phyloP scores from a whole-genome alignment of 768 basidiomycete species.

The Boletus pseudo-olivaceus region DNA sequence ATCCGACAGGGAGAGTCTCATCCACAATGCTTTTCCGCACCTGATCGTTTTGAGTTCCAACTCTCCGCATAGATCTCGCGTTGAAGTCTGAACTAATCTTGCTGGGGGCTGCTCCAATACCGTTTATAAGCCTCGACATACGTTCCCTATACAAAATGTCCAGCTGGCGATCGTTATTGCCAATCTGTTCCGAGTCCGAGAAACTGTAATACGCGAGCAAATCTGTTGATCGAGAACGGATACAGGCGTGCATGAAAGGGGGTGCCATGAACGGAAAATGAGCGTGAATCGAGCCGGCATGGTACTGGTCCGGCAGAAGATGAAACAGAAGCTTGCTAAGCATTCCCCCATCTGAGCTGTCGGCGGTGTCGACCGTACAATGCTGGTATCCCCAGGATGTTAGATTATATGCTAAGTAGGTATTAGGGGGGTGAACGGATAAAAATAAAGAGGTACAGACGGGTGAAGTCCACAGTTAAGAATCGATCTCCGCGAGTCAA shows the following conservation, averaged over 20 bases:
- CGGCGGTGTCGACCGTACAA: conserved; percentile 56
- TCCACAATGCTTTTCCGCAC: conserved; percentile 14
- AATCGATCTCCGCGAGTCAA: conserved; percentile 78
- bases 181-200: conserved; percentile 41
- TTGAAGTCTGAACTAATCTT: conserved; percentile 11
- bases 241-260: conserved; percentile 38
- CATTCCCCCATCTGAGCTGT: conserved; percentile 76
- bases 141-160: conserved; percentile 14
- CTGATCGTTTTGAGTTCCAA: not conserved
- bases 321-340: conserved; percentile 71
- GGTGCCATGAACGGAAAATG: conserved; percentile 83
- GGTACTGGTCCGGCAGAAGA: conserved; percentile 67
- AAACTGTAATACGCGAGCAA: conserved; percentile 52
- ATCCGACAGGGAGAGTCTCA: conserved; percentile 4
- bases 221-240: conserved; percentile 32
- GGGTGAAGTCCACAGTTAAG: conserved; percentile 73
- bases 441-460: conserved; percentile 37
- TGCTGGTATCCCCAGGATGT: conserved; percentile 80
- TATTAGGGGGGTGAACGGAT: conserved; percentile 1
- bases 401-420: conserved; percentile 57
- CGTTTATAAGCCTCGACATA: conserved; percentile 15
- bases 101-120: not conserved
- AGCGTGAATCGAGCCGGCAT: conserved; percentile 60
- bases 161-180: not conserved
- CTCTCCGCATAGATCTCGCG: not conserved